Base-by-base conservation (phyloP, 495 filamentous ascomycete genomes). In the Polyplosphaeria fusca region DNA sequence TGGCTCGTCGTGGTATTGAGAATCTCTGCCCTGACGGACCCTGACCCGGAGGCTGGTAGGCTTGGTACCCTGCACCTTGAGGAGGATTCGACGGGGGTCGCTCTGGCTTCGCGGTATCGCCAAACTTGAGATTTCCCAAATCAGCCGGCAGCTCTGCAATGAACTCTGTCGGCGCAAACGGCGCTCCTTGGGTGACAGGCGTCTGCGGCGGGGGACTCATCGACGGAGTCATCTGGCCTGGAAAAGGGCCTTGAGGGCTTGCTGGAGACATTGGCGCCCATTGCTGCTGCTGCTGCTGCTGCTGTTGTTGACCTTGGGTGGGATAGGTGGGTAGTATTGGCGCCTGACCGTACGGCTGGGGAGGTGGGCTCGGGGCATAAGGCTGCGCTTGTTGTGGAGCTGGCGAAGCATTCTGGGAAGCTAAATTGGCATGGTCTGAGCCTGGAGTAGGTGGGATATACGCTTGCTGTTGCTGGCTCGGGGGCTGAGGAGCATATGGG, bases 61-160 rank as follows among this genome's bases (percentile, higher is more conserved):
- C 46, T 38, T 60, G 52, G 18, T 65, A 65, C 18, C 38, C 27
- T n/a, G 55, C 46, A 0, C 42, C 13, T 26, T 28, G 23, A 19
- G 42, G 14, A 3, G 53, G n/a, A 19, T 47, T 27, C 19, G 54
- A 64, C 20, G 45, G 22, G 16, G 49, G 42, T 46, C 50, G 24
- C 13, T 58, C 23, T 5, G 44, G 44, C 5, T 55, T 39, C 1
- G 52, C 13, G 4, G 13, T 16, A 24, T 51, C 28, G 16, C 20
- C 16, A 25, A 51, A 4, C 18, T n/a, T 57, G 12, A 56, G 35
- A 13, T 51, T 47, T n/a, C 62, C 52, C 35, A 61, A 27, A 32
- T 65, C 62, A 14, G 55, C 62, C 3, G 62, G 62, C 22, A 65
- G 47, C 35, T 65, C 62, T 9, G 62, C 62, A 54, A 65, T 41